These are phyloP conservation scores for Byssothecium circinans DNA, from an alignment of 2,329 filamentous ascomycete species.

Conservation along the genomic window DNA sequence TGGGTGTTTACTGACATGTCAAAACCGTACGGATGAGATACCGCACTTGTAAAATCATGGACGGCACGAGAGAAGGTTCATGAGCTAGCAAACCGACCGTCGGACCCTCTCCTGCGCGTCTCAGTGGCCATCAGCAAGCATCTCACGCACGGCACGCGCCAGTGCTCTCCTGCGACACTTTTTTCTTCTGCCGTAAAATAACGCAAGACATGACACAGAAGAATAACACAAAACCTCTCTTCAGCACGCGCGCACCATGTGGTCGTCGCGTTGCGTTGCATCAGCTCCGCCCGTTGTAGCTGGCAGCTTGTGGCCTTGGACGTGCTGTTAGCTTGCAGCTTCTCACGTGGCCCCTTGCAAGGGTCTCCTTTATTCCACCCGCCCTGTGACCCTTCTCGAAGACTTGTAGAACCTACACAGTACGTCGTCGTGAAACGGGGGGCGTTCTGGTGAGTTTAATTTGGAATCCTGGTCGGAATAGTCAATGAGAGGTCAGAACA, in stretches of 20 bases:
- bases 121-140: conserved; percentile 28
- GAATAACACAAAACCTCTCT: not conserved
- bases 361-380: conserved; percentile 10
- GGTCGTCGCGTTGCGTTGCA: conserved; percentile 8
- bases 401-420: conserved; percentile 7
- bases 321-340: no score
- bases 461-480: conserved; percentile 14
- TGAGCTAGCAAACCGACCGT: not conserved
- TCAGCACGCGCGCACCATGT: conserved; percentile 1
- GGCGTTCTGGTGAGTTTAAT: conserved; percentile 18
- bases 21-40: no score
- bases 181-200: conserved; percentile 2
- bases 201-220: not conserved
- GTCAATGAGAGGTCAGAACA: conserved; percentile 5
- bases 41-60: no score
- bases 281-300: conserved; percentile 15
- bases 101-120: conserved; percentile 25
- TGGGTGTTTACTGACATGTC: no score
- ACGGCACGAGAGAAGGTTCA: not conserved
- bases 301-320: conserved; percentile 1
- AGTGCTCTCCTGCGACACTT: conserved; percentile 7
- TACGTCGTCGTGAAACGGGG: conserved; percentile 35
- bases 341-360: conserved; percentile 19
- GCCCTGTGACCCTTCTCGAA: conserved; percentile 23
- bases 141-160: conserved; percentile 15